These are phyloP conservation scores for Urtica urens DNA, from an alignment of 306 rosid genomes.

Conservation along the genomic window DNA sequence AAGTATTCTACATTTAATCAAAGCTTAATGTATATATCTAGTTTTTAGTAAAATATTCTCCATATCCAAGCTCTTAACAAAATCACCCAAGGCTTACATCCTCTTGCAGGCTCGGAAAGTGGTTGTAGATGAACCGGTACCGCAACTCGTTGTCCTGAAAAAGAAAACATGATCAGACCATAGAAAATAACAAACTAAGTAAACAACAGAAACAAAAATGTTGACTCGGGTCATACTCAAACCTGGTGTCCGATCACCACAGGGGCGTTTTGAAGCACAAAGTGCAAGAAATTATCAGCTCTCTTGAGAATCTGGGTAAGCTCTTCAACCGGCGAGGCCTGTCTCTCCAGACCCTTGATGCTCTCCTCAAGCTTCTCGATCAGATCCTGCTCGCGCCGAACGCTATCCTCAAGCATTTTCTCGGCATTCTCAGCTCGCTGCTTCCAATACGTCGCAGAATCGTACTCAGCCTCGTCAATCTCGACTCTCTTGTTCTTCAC, in stretches of 20 bases:
- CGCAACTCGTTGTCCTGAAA: slow-evolving; percentile 87
- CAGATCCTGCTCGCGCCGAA: slow-evolving; percentile 59
- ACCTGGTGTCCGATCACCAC: slow-evolving; percentile 99
- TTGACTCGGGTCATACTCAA: not conserved
- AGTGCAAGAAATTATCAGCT: slow-evolving; percentile 84
- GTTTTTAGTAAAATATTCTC: too few species aligned
- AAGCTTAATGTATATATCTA: too few species aligned
- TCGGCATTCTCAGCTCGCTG: slow-evolving; percentile 53
- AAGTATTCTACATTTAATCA: slow-evolving; percentile 1
- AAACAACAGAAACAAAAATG: not conserved
- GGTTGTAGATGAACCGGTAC: slow-evolving; percentile 95
- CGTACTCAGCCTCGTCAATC: slow-evolving; percentile 58
- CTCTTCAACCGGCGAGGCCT: slow-evolving; percentile 83
- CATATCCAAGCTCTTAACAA: slow-evolving; percentile 25
- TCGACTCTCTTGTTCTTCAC: slow-evolving; percentile 61
- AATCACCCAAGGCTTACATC: slow-evolving; percentile 57
- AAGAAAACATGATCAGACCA: slow-evolving; percentile 9
- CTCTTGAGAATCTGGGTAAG: slow-evolving; percentile 72
- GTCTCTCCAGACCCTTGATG: slow-evolving; percentile 54
- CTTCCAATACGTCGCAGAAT: slow-evolving; percentile 71
- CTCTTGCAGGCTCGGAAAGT: slow-evolving; percentile 87
- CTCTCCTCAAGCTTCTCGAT: slow-evolving; percentile 62
- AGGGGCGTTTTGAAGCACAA: slow-evolving; percentile 96
- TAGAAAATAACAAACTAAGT: not conserved
- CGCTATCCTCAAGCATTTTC: slow-evolving; percentile 59